Percentiles rank a stretch among this genome's conserved stretches.
Conservation (phyloP, 2,329 filamentous ascomycete species). For the Periglandula ipomoeae region DNA sequence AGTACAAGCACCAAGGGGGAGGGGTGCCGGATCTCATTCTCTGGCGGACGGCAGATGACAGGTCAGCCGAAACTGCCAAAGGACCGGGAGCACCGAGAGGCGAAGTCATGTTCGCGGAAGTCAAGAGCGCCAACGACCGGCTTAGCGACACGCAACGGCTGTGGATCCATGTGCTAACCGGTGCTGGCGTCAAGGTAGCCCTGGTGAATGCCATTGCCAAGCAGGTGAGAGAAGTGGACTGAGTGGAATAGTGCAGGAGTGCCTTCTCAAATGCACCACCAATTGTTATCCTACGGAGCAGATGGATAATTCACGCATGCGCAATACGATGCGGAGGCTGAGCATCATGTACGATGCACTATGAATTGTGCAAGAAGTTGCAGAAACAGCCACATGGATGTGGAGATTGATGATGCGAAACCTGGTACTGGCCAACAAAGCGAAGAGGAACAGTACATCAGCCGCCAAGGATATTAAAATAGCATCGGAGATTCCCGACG, state of each 20-base stretch:
- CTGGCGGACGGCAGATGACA: constrained; percentile 48
- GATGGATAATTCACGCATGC: too few species aligned
- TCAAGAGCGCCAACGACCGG: constrained; percentile 82
- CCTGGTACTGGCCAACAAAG: background rate
- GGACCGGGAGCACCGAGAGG: constrained; percentile 29
- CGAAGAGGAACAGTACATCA: background rate
- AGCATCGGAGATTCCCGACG: background rate
- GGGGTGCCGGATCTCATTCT: constrained; percentile 90
- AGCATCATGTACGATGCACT: background rate
- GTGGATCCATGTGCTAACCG: constrained; percentile 90
- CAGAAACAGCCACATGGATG: background rate
- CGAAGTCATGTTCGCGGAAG: constrained; percentile 68
- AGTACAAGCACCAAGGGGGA: constrained; percentile 77
- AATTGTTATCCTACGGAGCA: too few species aligned
- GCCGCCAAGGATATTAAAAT: background rate
- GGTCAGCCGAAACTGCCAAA: constrained; percentile 2
- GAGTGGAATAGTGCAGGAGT: too few species aligned
- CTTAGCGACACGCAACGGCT: constrained; percentile 92
- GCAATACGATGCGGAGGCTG: background rate
- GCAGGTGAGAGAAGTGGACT: constrained; percentile 37
- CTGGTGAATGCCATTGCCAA: constrained; percentile 57
- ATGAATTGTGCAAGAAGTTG: constrained; percentile 1
- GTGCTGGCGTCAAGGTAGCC: constrained; percentile 78
- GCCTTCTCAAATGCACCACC: too few species aligned
- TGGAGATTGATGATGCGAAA: background rate